These are phyloP conservation scores for Vicia villosa DNA, from an alignment of 306 rosid species.

Conservation along the genomic window DNA sequence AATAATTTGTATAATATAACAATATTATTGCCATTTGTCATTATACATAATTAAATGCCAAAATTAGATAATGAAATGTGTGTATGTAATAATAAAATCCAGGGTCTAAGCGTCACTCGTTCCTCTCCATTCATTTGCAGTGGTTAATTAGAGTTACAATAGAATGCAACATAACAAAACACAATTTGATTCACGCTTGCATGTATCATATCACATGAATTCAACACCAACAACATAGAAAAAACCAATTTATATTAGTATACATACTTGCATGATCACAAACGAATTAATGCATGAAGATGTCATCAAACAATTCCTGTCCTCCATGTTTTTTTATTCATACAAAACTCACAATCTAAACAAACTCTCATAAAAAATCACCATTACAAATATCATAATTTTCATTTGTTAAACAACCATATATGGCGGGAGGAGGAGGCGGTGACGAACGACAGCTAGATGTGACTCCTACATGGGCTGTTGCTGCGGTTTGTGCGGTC, in stretches of 20 bases:
- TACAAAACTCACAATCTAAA: slow-evolving; percentile 5
- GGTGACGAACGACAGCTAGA: slow-evolving; percentile 59
- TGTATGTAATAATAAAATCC: slow-evolving; percentile 26
- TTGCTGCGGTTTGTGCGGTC: slow-evolving; percentile 75
- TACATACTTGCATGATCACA: not conserved
- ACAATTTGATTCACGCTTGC: not conserved
- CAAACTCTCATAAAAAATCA: not conserved
- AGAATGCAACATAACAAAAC: slow-evolving; percentile 29
- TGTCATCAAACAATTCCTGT: slow-evolving; percentile 15
- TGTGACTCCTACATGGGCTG: slow-evolving; percentile 94
- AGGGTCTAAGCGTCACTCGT: slow-evolving; percentile 36
- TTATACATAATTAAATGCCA: not conserved
- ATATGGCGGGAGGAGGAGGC: slow-evolving; percentile 59
- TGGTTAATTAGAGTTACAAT: slow-evolving; percentile 25
- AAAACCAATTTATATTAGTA: not conserved
- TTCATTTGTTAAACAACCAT: not conserved
- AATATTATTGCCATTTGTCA: not conserved
- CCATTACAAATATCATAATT: not conserved
- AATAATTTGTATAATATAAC: not conserved
- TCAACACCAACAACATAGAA: not conserved
- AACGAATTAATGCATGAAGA: not conserved
- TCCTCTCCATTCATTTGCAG: slow-evolving; percentile 51
- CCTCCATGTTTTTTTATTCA: slow-evolving; percentile 24
- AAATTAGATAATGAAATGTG: slow-evolving; percentile 29
- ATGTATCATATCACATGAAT: not conserved